Base-by-base conservation (phyloP, 1,139 yeast genomes). In the Debaryomyces sp. region DNA sequence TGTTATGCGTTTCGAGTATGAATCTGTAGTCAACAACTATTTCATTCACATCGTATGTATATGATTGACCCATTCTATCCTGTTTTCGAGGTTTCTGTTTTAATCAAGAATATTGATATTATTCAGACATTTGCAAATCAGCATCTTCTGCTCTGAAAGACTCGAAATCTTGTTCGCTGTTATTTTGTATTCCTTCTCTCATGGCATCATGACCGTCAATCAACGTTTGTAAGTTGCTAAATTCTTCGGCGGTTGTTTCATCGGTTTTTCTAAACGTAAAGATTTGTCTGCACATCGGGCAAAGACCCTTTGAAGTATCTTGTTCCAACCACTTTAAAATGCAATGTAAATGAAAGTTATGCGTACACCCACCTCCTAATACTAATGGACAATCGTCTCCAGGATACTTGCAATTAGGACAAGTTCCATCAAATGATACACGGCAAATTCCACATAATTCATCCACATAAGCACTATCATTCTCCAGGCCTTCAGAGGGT, bases 391-490 rank as follows among this genome's bases (percentile, higher is more conserved):
- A 90, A n/a, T 78, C 85, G 56, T 87, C 94, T 0, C 97, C 97
- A 0, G 97, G 97, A 54, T 75, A 86, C 58, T 81, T 80, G 67
- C 97, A 90, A 12, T 83, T 77, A 12, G 96, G 95, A 63, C 97
- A 90, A 0, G 96, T 87, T 2, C 96, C 96, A 60, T 90, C 96
- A 59, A 89, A 90, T 1, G 92, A 82, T 2, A 87, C 96, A 5
- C 97, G 79, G 61, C 97, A 90, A 53, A 90, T 90, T 27, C 97
- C 97, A 63, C 97, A 90, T 17, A 89, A 80, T 56, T 90, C 96
- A 54, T 89, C 96, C 1, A 64, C 59, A 41, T 64, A 61, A 12
- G 61, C 65, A 5, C 54, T 46, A 18, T 74, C 78, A 24, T 66
- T 67, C 13, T 52, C 52, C 1, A 81, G 75, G 5, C 77, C 79